Base-by-base conservation (phyloP, 495 filamentous ascomycete species). In the Jackrogersella multiformis region DNA sequence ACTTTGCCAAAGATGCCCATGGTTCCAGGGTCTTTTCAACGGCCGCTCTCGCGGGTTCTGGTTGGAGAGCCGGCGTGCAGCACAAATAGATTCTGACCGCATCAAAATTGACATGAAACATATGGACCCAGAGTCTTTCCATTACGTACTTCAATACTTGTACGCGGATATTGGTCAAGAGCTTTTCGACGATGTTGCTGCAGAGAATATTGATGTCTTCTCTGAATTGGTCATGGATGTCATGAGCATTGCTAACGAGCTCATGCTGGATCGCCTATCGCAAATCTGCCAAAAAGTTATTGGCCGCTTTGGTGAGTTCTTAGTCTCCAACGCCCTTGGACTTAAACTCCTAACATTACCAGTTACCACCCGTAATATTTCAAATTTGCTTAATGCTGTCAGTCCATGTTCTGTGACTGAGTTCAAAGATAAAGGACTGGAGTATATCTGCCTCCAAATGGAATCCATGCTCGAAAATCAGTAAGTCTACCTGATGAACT, bases 201-300 rank as follows among this genome's bases (percentile, higher is more conserved):
- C 84, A 52, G 84, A 85, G 26, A 85, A 89, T 57, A 78, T 96
- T 15, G 92, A 97, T 53, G 88, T 91, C 48, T 93, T 97, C 62
- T 84, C 94, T 8, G 92, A 97, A 67, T 79, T 95, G 30, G 80
- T 97, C n/a, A 84, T 98, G 78, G 94, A 97, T 61, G 92, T 98
- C 28, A 89, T 97, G 84, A 89, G 87, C 56, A 89, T 93, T 35
- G 91, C 93, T 7, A 91, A 99, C 71, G 95, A 98, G 70, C 81
- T 99, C 61, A 97, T 99, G 93, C 85, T 99, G 34, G 94, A 97
- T 73, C 82, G 93, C 24, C 78, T 99, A 23, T 92, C 90, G 10
- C 92, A 96, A 73, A 87, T 94, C 12, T 98, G 94, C 75, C 95
- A 99, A 72, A 88, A 88, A 56, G 79, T 92, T 41, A 85, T 98